A percentile compares a stretch with the other conserved stretches of the same genome.
phyloP scores from a whole-genome alignment of 2,329 filamentous ascomycete genomes.

The Cytospora leucostoma region DNA sequence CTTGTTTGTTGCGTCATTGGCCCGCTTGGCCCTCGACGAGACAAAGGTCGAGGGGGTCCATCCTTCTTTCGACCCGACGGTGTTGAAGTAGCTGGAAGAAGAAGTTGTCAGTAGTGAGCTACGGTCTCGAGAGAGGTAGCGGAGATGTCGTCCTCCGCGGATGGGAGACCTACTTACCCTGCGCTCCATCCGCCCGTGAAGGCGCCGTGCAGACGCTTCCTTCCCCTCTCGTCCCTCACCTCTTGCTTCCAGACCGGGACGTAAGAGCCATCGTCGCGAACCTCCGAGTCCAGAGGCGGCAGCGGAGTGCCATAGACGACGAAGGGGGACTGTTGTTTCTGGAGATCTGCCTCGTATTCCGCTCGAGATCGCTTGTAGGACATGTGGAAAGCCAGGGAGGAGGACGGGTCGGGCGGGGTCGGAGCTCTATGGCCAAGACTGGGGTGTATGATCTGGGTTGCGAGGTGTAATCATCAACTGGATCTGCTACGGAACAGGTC shows the following conservation, averaged over 20 bases:
- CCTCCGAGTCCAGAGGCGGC: constrained; percentile 72
- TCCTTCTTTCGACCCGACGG: constrained; percentile 96
- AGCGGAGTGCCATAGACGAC: constrained; percentile 83
- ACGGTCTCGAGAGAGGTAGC: too few relatives aligned
- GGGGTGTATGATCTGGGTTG: not conserved
- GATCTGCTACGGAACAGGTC: not conserved
- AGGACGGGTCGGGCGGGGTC: constrained; percentile 3
- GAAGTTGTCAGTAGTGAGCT: not conserved
- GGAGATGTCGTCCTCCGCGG: not conserved
- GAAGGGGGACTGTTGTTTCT: constrained; percentile 69
- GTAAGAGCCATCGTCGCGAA: constrained; percentile 87
- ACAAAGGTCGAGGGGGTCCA: constrained; percentile 93
- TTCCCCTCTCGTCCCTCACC: constrained; percentile 86
- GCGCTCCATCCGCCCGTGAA: constrained; percentile 97
- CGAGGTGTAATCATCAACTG: too few relatives aligned
- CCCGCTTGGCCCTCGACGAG: constrained; percentile 80
- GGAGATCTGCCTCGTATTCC: constrained; percentile 74
- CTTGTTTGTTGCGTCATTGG: constrained; percentile 48
- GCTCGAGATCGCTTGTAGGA: constrained; percentile 77
- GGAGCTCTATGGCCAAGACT: not conserved
- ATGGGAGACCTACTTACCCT: constrained; percentile 62
- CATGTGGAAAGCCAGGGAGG: constrained; percentile 50
- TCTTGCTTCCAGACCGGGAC: constrained; percentile 98
- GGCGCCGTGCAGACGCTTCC: constrained; percentile 89
- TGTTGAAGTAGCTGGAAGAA: constrained; percentile 82